Conservation (phyloP, 352 stramenopile species). For the Pythium phragmiticola region DNA sequence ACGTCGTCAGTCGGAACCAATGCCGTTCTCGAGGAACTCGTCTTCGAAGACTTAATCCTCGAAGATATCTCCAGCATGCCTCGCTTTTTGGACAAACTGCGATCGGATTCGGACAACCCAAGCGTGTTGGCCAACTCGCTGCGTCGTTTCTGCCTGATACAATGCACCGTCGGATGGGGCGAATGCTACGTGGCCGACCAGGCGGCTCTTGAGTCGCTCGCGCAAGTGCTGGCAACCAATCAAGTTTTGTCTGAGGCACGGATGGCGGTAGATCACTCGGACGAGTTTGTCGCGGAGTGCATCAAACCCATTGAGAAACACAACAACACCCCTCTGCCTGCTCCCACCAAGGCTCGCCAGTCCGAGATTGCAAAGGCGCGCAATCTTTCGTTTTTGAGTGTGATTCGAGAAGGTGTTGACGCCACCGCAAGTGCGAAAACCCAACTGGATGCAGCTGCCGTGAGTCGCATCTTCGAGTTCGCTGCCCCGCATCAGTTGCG, state of each 20-base stretch:
- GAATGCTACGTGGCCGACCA: not conserved
- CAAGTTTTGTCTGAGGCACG: not conserved
- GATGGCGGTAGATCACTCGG: not conserved
- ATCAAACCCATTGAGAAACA: not conserved
- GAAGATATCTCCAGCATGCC: constrained; percentile 1
- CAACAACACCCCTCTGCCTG: not conserved
- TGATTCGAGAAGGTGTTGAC: not conserved
- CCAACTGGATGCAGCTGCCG: not conserved
- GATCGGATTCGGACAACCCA: not conserved
- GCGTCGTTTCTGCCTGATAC: not conserved
- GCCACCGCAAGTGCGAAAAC: not conserved
- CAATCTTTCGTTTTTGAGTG: constrained; percentile 11
- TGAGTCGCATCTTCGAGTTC: constrained; percentile 11
- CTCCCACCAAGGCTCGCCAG: not conserved
- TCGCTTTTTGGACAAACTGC: constrained; percentile 8
- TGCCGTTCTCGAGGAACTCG: constrained; percentile 1
- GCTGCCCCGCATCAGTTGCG: constrained; percentile 4
- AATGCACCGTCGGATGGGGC: not conserved
- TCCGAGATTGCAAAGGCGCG: constrained; percentile 2
- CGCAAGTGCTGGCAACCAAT: constrained; percentile 3
- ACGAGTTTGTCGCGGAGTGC: not conserved
- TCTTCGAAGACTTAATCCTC: not conserved
- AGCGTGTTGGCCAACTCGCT: constrained; percentile 4
- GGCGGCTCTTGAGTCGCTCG: constrained; percentile 1
- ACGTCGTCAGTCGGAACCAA: not conserved